Base-by-base conservation (phyloP, 768 basidiomycete species). In the Cyclocybe cylindracea region DNA sequence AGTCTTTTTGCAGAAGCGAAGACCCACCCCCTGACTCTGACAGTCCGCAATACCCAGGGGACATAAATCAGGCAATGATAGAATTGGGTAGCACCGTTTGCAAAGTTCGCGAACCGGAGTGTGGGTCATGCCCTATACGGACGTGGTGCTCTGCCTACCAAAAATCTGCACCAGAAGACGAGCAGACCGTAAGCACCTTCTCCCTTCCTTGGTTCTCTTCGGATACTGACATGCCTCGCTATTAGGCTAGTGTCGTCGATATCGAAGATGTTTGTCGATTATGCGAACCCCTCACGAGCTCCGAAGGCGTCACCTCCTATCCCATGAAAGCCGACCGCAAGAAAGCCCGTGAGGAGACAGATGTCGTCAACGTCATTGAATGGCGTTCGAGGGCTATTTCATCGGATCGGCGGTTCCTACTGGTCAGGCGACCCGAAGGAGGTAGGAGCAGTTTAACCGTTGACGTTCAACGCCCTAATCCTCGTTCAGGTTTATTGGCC, bases 61-160 rank as follows among this genome's bases (percentile, higher is more conserved):
- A 95, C 65, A 77, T 94, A 56, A 96, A 96, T 62, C 89, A 97
- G 71, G 94, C 91, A 10, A 76, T 98, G 45, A 98, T 98, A 66
- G 95, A 98, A 65, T 83, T 98, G 6, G 95, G 95, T 44, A 91
- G 90, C 65, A 96, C 93, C 3, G 81, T 97, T 2, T 98, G 95
- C 73, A 94, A 88, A 67, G 86, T 90, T 38, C 85, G 83, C 54
- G 83, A 89, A 55, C 95, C 95, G 8, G 68, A 72, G 14, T 98
- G 95, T 61, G 70, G 60, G 13, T 61, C 70, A 13, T 98, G 95
- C 68, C 91, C 94, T 14, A 58, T 98, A 39, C 78, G 68, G 42
- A 54, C 71, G 16, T 80, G 82, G 72, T 98, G 95, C 61, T 69
- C 74, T 13, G 94, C 89, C 1, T 87, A 86, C 59, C 54, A 61